Percentiles rank a stretch among this genome's conserved stretches.
These are phyloP conservation scores for Phlebiopsis gigantea DNA, from an alignment of 768 basidiomycete genomes.

Conservation along the genomic window DNA sequence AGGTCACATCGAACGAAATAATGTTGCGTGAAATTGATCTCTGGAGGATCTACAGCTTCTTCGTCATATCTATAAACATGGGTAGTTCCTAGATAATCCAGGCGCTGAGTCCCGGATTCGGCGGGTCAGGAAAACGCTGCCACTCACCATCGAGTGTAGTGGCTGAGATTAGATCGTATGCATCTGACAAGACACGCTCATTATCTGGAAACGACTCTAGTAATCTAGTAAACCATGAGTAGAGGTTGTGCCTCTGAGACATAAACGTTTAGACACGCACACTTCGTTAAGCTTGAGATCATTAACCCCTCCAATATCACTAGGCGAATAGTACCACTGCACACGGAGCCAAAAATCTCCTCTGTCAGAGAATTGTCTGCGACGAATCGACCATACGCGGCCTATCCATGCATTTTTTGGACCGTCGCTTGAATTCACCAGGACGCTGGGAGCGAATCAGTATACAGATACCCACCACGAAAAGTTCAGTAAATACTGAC, in stretches of 20 bases:
- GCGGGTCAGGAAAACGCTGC: not conserved
- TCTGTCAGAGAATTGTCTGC: not conserved
- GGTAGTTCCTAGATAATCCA: not conserved
- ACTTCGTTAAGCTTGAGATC: no score
- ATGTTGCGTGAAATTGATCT: not conserved
- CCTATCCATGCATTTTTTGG: constrained; percentile 1
- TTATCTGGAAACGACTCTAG: not conserved
- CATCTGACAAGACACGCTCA: not conserved
- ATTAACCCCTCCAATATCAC: not conserved
- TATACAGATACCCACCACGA: not conserved
- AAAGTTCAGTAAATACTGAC: not conserved
- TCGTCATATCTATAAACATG: not conserved
- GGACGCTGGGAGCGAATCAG: not conserved
- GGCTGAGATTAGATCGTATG: no score
- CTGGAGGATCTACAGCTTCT: not conserved
- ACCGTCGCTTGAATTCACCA: not conserved
- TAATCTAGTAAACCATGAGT: not conserved
- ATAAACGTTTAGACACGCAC: no score
- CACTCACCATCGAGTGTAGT: no score
- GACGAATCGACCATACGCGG: not conserved
- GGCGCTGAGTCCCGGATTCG: not conserved
- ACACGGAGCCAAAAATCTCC: not conserved
- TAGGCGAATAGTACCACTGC: constrained; percentile 5
- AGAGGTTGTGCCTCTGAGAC: no score
- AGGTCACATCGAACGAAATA: not conserved